Percentiles rank a stretch among this genome's conserved stretches.
Conservation (phyloP, 2,329 filamentous ascomycete genomes). For the Penicillium sp. region DNA sequence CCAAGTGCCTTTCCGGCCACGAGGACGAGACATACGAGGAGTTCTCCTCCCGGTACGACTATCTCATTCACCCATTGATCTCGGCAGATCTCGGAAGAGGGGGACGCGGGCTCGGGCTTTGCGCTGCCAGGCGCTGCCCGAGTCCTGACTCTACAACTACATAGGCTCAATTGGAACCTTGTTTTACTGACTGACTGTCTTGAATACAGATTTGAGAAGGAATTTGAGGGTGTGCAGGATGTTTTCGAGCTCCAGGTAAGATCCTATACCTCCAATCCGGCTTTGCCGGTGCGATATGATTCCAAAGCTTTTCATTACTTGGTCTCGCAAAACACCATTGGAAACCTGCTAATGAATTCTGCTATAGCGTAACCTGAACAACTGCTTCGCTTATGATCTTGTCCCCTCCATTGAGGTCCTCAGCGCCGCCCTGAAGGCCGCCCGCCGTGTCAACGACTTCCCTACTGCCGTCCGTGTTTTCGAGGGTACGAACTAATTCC, state of each 20-base stretch:
- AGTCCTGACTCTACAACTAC: slow-evolving; percentile 4
- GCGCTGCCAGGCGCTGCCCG: slow-evolving; percentile 13
- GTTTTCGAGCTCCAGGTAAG: slow-evolving; percentile 99
- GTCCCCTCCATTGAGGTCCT: slow-evolving; percentile 92
- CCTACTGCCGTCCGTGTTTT: slow-evolving; percentile 98
- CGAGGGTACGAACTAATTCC: slow-evolving; percentile 67
- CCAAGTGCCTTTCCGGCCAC: slow-evolving; percentile 62
- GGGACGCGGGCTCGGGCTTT: slow-evolving; percentile 10
- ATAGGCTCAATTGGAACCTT: slow-evolving; percentile 17
- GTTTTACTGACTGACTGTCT: slow-evolving; percentile 39
- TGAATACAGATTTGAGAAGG: slow-evolving; percentile 87
- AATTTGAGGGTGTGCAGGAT: slow-evolving; percentile 96
- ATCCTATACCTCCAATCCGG: slow-evolving; percentile 17
- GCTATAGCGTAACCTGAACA: slow-evolving; percentile 86
- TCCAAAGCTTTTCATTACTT: neutral
- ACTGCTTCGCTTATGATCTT: slow-evolving; percentile 99
- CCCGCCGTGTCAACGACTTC: slow-evolving; percentile 95
- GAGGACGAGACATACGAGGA: slow-evolving; percentile 98
- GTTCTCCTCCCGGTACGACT: slow-evolving; percentile 86
- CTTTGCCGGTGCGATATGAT: slow-evolving; percentile 15
- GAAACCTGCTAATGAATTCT: slow-evolving; percentile 11
- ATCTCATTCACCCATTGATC: slow-evolving; percentile 24
- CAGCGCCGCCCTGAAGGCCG: slow-evolving; percentile 86
- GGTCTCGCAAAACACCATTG: slow-evolving; percentile 1
- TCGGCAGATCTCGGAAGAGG: slow-evolving; percentile 9